Conservation (phyloP, 2,329 filamentous ascomycete species). For the Sphaerulina musiva region DNA sequence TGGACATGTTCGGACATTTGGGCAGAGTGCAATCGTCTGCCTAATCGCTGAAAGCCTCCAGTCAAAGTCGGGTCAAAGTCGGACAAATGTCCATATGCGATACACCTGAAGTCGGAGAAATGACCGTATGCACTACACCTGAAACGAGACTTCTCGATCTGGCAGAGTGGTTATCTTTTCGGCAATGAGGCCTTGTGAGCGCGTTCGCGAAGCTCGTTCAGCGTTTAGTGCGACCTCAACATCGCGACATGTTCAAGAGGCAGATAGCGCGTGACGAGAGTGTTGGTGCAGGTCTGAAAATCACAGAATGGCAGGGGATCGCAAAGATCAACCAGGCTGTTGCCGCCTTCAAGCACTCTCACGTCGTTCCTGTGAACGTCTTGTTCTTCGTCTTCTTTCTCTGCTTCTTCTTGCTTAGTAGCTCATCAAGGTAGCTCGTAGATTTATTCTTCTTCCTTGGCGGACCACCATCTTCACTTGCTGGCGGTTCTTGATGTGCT, state of each 20-base stretch:
- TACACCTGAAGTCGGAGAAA: too few relatives aligned
- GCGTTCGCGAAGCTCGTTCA: too few relatives aligned
- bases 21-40: background rate
- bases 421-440: conserved; percentile 48
- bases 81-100: background rate
- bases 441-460: conserved; percentile 17
- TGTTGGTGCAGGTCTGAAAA: too few relatives aligned
- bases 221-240: too few relatives aligned
- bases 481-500: background rate
- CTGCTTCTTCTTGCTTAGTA: conserved; percentile 48
- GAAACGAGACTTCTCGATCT: background rate
- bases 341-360: too few relatives aligned
- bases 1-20: background rate
- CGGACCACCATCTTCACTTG: conserved; percentile 11
- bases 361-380: background rate
- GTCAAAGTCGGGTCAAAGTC: background rate
- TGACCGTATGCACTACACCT: background rate
- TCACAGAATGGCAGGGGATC: too few relatives aligned
- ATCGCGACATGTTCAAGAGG: too few relatives aligned
- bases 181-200: background rate
- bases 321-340: too few relatives aligned
- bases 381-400: conserved; percentile 32
- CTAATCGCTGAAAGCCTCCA: background rate
- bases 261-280: too few relatives aligned
- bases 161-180: background rate